Evolutionary conservation across 345 rosid species (phyloP), one percentile per base, ranked within the genome.

Genomic region (Cardiospermum halicacabum): DNA sequence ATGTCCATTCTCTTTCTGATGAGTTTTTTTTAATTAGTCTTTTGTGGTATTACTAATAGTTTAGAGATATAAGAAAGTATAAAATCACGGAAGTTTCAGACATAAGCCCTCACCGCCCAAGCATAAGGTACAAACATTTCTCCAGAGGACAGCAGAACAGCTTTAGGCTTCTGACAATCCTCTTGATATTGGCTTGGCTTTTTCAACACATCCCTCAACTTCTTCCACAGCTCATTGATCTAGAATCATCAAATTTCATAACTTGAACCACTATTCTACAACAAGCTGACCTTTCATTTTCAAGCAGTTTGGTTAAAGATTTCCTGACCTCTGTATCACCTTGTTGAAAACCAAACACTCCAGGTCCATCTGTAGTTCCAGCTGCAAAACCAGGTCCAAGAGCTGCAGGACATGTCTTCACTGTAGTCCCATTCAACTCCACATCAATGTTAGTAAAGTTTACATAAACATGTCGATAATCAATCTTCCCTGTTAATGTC

Each of bases 341-440:
- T 53, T 85, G 84, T 65, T 82, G 79, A 63, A 85, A 85, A 47
- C 86, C 86, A 15, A 82, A 83, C 2, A 62, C 68, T 19, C 86
- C 84, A 9, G 85, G 86, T 22, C 86, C 91, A 64, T 85, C 84
- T 5, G 88, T 83, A 8, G 91, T 83, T 58, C 84, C 88, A 15
- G 86, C 84, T 0, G 91, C 88, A 64, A 85, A 85, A 36, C 91
- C 86, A 4, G 85, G 80, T 3, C 88, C 91, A 3, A 81, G 68
- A 0, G 77, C 86, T 0, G 81, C 79, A 0, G 88, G 84, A 53
- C 91, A 85, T 15, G 86, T 83, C 68, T 53, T 79, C 56, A 56
- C 72, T 9, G 50, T 68, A 25, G 64, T 76, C 10, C 72, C 77
- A 32, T 63, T 75, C 36, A 82, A 49, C 65, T 75, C 73, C 60